Evolutionary conservation across 305 asterid species (phyloP).

Genomic region (Caryopteris hybrid): DNA sequence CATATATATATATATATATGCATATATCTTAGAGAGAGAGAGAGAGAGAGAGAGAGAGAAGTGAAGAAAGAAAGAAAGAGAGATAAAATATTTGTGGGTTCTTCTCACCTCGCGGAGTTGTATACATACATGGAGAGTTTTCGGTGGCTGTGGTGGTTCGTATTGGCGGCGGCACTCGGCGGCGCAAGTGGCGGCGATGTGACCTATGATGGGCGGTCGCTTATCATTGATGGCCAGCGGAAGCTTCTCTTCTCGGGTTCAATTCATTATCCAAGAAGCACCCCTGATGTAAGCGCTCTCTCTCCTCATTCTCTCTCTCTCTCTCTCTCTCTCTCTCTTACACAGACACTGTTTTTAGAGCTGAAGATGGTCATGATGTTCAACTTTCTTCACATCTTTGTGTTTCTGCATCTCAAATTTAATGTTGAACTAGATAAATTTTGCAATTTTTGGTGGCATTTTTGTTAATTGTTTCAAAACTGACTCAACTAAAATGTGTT

Average conservation of each 20-base stretch:
- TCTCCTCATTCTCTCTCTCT: neutral
- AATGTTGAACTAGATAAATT: neutral
- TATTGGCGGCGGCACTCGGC: slow-evolving; percentile 13
- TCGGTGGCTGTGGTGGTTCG: slow-evolving; percentile 15
- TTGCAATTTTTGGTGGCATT: neutral
- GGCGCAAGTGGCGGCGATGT: slow-evolving; percentile 38
- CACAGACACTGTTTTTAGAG: no score
- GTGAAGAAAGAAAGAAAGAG: no score
- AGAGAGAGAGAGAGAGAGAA: neutral
- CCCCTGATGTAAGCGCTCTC: slow-evolving; percentile 62
- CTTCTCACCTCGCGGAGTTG: neutral
- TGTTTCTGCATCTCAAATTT: neutral
- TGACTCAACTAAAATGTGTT: no score
- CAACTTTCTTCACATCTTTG: no score
- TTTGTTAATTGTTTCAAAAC: no score
- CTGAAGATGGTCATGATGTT: no score
- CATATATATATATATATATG: neutral
- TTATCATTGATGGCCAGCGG: slow-evolving; percentile 60
- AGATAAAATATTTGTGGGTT: neutral
- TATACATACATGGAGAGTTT: neutral
- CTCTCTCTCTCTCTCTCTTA: neutral
- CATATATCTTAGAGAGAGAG: neutral
- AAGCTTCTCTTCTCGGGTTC: slow-evolving; percentile 82
- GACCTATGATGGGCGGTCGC: slow-evolving; percentile 65
- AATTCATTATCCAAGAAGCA: slow-evolving; percentile 91